phyloP scores from a whole-genome alignment of 75 land plant species.

The Isoetes taiwanensis region DNA sequence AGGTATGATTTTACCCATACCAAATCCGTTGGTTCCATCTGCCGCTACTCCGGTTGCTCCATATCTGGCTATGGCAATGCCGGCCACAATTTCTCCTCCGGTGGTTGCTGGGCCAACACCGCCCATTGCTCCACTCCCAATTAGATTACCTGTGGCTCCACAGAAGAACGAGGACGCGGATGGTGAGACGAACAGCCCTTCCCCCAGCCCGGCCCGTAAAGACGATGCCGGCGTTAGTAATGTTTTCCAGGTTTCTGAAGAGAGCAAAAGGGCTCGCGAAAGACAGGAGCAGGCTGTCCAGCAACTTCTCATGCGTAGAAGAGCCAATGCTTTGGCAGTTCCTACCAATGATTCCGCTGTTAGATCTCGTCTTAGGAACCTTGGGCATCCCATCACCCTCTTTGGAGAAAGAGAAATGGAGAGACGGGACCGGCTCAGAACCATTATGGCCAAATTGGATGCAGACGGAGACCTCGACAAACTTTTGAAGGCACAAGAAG shows the following conservation, averaged over 20 bases:
- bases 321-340: constrained; percentile 84
- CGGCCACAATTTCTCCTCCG: too few relatives aligned
- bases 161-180: constrained; percentile 2
- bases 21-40: too few relatives aligned
- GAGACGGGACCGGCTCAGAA: constrained; percentile 74
- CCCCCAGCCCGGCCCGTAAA: neutral
- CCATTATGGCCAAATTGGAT: constrained; percentile 75
- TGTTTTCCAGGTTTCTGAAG: constrained; percentile 84
- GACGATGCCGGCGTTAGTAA: constrained; percentile 9
- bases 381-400: constrained; percentile 79
- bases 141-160: too few relatives aligned
- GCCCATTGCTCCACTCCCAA: too few relatives aligned
- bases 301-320: constrained; percentile 60
- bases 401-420: constrained; percentile 99
- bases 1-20: too few relatives aligned
- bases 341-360: constrained; percentile 93
- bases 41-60: too few relatives aligned
- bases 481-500: constrained; percentile 51
- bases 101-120: too few relatives aligned
- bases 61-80: too few relatives aligned
- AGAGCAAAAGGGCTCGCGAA: constrained; percentile 54
- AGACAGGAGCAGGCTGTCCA: constrained; percentile 71
- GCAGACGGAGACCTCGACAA: constrained; percentile 74
- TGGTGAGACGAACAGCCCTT: neutral
- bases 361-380: constrained; percentile 62